Evolutionary conservation across 345 rosid species (phyloP), one percentile per base, ranked within the genome.

Genomic region (Melaleuca alternifolia): DNA sequence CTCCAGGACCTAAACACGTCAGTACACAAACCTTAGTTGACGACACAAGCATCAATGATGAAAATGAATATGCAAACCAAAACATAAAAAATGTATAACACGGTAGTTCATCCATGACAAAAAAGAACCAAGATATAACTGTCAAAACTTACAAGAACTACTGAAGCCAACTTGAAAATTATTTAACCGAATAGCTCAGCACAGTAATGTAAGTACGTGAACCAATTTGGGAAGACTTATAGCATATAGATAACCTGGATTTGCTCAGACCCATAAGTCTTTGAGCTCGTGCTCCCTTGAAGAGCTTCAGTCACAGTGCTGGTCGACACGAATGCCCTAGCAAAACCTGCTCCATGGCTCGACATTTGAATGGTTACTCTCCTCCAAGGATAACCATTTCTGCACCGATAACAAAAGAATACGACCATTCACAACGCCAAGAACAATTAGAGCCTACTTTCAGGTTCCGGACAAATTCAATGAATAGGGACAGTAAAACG

Each of bases 241-340:
- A 52, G 44, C 48, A 7, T 28, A 51, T 83, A 4, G 7, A 77
- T 86, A 77, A 94, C 99, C 95, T 97, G 99, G 89, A 97, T 97
- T 89, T 97, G 99, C 86, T 95, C 97, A 15, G 99, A 94, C 83
- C 95, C 91, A 86, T 97, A 97, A 87, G 91, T 91, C 87, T 91
- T 93, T 0, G 97, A 94, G 87, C 89, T 89, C 7, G 90, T 84
- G 12, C 85, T 91, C 87, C 92, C 98, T 87, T 95, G 89, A 81
- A 89, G 83, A 52, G 95, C 89, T 82, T 96, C 99, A 5, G 96
- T 90, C 48, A 93, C 82, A 50, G 92, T 65, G 65, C 88, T 90
- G 26, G 98, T 90, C 14, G 98, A 94, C 96, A 93, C 89, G 87
- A 96, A 93, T 3, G 95, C 94, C 90, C 91, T 94, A 14, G 93